These are phyloP conservation scores for Candida buenavistaensis DNA, from an alignment of 1,139 yeast genomes.

Conservation along the genomic window DNA sequence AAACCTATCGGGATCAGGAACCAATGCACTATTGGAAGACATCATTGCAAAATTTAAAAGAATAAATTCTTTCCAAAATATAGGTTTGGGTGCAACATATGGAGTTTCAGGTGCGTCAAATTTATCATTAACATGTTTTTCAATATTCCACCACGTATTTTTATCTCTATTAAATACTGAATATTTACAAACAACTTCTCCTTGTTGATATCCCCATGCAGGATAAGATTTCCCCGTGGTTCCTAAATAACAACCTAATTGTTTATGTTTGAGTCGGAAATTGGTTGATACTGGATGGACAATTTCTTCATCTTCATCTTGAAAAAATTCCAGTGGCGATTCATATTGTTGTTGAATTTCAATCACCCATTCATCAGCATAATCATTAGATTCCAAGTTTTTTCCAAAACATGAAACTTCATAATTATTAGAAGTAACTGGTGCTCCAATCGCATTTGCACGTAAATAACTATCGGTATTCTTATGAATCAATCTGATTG, in stretches of 20 bases:
- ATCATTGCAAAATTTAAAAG: constrained; percentile 74
- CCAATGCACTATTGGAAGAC: constrained; percentile 72
- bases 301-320: constrained; percentile 35
- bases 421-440: constrained; percentile 49
- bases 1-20: constrained; percentile 69
- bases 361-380: constrained; percentile 70
- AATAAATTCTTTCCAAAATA: constrained; percentile 70
- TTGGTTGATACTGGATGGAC: constrained; percentile 72
- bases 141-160: constrained; percentile 81
- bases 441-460: constrained; percentile 59
- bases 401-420: constrained; percentile 75
- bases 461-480: constrained; percentile 57
- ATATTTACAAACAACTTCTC: constrained; percentile 71
- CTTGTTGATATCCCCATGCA: constrained; percentile 80
- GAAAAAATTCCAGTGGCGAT: constrained; percentile 52
- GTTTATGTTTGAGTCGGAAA: constrained; percentile 62
- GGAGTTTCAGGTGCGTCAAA: constrained; percentile 35
- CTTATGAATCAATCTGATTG: constrained; percentile 56
- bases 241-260: constrained; percentile 70
- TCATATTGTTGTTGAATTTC: constrained; percentile 60
- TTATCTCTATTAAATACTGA: constrained; percentile 54
- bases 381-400: constrained; percentile 51
- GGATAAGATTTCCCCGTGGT: constrained; percentile 74
- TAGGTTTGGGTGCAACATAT: constrained; percentile 66
- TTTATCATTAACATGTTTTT: constrained; percentile 56